A percentile compares a stretch with the other conserved stretches of the same genome.
phyloP scores from a whole-genome alignment of 495 filamentous ascomycete species.

The Neurospora hispaniola region DNA sequence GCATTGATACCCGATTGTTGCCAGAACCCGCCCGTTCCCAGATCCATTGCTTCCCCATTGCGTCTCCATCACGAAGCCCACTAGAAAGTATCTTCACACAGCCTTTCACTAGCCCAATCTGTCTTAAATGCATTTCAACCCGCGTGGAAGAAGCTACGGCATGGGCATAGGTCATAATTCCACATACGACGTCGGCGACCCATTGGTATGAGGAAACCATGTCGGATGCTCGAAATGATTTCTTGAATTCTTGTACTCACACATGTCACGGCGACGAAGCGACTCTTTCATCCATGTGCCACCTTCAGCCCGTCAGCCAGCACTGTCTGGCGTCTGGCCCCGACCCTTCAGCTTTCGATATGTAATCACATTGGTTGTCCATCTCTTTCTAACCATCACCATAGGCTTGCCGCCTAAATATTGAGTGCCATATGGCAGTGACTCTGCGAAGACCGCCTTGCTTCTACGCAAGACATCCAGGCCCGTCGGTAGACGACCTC shows the following conservation, averaged over 20 bases:
- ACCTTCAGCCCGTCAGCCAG: neutral
- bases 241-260: neutral
- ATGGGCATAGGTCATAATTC: slow-evolving; percentile 5
- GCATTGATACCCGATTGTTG: slow-evolving; percentile 28
- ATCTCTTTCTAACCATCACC: neutral
- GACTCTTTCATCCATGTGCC: neutral
- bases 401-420: neutral
- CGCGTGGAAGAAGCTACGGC: neutral
- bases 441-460: neutral
- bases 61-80: neutral
- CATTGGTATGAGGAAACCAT: neutral
- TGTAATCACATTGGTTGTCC: neutral
- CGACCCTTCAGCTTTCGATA: neutral
- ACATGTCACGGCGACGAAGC: neutral
- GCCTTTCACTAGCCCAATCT: slow-evolving; percentile 10
- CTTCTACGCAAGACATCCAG: neutral
- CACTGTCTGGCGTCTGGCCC: neutral
- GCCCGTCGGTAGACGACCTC: neutral
- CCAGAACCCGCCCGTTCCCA: slow-evolving; percentile 10
- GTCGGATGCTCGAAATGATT: neutral
- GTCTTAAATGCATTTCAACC: slow-evolving; percentile 4
- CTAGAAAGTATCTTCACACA: slow-evolving; percentile 2
- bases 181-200: neutral
- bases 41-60: slow-evolving; percentile 1
- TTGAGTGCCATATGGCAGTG: neutral